A percentile compares a stretch with the other conserved stretches of the same genome.
These are phyloP conservation scores for Tylopilus sp. DNA, from an alignment of 1,284 basidiomycete species.

Conservation along the genomic window DNA sequence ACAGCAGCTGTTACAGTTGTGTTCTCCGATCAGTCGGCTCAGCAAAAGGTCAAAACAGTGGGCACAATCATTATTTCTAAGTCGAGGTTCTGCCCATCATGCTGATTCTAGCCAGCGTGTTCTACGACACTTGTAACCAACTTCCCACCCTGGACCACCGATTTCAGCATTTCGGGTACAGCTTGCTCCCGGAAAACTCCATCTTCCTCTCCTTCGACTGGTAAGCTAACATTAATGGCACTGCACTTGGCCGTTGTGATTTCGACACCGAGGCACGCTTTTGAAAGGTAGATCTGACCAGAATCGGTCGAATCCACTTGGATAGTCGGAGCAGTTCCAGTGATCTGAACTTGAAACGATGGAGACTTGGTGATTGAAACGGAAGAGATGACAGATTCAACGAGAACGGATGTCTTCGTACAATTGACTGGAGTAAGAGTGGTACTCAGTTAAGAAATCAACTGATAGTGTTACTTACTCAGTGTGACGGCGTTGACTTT, in stretches of 20 bases:
- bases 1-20: too few species aligned
- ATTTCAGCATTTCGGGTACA: constrained; percentile 95
- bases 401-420: constrained; percentile 82
- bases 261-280: constrained; percentile 75
- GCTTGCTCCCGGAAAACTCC: constrained; percentile 90
- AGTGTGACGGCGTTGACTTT: constrained; percentile 95
- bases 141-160: constrained; percentile 79
- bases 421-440: constrained; percentile 67
- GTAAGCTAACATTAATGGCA: constrained; percentile 89
- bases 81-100: background rate
- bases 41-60: background rate
- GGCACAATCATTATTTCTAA: background rate
- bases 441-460: constrained; percentile 5
- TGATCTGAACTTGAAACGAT: constrained; percentile 91
- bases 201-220: constrained; percentile 84
- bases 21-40: too few species aligned
- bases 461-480: constrained; percentile 47
- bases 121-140: constrained; percentile 88
- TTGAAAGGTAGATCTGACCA: constrained; percentile 92
- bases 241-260: constrained; percentile 96
- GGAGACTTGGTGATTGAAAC: constrained; percentile 88
- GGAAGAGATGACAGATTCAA: constrained; percentile 90
- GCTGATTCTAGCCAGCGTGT: constrained; percentile 60
- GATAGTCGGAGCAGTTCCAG: constrained; percentile 86
- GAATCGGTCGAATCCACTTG: constrained; percentile 94